phyloP scores from a whole-genome alignment of 495 filamentous ascomycete genomes.

The Lasiosphaeria hispida region DNA sequence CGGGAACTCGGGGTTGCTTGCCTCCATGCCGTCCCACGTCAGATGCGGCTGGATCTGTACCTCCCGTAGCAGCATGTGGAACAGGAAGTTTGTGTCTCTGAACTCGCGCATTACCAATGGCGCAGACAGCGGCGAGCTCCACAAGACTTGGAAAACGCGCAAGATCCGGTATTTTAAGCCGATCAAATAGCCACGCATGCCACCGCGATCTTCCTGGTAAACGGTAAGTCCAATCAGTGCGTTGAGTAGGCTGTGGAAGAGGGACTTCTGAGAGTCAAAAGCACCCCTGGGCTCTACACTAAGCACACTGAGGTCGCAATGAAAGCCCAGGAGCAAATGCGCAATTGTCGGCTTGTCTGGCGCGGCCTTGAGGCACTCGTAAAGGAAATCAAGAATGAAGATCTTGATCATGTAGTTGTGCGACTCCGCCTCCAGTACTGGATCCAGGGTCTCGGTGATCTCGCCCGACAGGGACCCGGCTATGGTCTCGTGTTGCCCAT shows the following conservation, averaged over 20 bases:
- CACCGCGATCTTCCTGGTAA: slow-evolving; percentile 52
- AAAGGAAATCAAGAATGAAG: slow-evolving; percentile 76
- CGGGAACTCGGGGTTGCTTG: slow-evolving; percentile 57
- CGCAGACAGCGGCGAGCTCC: slow-evolving; percentile 80
- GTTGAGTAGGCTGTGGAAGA: slow-evolving; percentile 77
- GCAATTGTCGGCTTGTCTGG: slow-evolving; percentile 75
- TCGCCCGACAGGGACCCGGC: slow-evolving; percentile 63
- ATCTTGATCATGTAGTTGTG: slow-evolving; percentile 73
- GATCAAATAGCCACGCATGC: slow-evolving; percentile 68
- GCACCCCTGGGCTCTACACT: slow-evolving; percentile 59
- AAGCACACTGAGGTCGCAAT: slow-evolving; percentile 64
- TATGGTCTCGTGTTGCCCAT: slow-evolving; percentile 67
- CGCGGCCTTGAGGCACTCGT: slow-evolving; percentile 67
- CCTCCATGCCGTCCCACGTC: slow-evolving; percentile 64
- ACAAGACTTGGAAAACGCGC: slow-evolving; percentile 75
- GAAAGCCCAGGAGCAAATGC: slow-evolving; percentile 87
- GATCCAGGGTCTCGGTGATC: slow-evolving; percentile 61
- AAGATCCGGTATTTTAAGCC: slow-evolving; percentile 70
- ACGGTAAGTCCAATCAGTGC: slow-evolving; percentile 63
- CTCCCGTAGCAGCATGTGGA: slow-evolving; percentile 64
- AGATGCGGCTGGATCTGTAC: slow-evolving; percentile 59
- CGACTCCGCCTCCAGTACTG: slow-evolving; percentile 59
- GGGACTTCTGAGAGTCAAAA: slow-evolving; percentile 64
- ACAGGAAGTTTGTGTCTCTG: slow-evolving; percentile 69
- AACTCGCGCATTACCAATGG: slow-evolving; percentile 72